Conservation (phyloP, 345 rosid species). For the Eutrema japonicum region DNA sequence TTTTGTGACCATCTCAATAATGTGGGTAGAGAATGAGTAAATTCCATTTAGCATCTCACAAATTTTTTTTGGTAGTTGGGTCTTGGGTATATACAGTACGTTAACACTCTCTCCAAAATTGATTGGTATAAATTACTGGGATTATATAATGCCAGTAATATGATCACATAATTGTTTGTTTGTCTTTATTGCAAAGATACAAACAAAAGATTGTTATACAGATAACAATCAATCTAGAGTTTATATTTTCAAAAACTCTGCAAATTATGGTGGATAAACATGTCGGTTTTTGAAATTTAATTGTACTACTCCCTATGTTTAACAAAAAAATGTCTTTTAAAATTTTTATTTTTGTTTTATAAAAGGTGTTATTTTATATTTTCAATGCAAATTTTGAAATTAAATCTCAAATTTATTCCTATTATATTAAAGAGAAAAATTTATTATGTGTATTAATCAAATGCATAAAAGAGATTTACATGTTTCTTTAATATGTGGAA, state of each 20-base stretch:
- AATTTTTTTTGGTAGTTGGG: conserved; percentile 6
- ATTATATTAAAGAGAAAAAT: too few species aligned
- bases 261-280: background rate
- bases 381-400: too few species aligned
- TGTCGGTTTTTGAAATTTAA: background rate
- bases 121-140: background rate
- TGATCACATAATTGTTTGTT: background rate
- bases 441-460: too few species aligned
- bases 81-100: background rate
- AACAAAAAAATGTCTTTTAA: too few species aligned
- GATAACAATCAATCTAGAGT: background rate
- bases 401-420: too few species aligned
- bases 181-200: background rate
- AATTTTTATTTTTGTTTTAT: too few species aligned
- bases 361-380: too few species aligned
- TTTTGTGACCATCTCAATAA: conserved; percentile 9
- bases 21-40: background rate
- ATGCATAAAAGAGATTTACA: too few species aligned
- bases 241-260: background rate
- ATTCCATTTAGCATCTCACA: background rate
- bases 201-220: background rate
- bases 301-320: background rate
- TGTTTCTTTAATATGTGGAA: too few species aligned
- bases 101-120: background rate
- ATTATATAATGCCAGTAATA: conserved; percentile 2